Base-by-base conservation (phyloP, 768 basidiomycete species). In the Podaxis sp. region DNA sequence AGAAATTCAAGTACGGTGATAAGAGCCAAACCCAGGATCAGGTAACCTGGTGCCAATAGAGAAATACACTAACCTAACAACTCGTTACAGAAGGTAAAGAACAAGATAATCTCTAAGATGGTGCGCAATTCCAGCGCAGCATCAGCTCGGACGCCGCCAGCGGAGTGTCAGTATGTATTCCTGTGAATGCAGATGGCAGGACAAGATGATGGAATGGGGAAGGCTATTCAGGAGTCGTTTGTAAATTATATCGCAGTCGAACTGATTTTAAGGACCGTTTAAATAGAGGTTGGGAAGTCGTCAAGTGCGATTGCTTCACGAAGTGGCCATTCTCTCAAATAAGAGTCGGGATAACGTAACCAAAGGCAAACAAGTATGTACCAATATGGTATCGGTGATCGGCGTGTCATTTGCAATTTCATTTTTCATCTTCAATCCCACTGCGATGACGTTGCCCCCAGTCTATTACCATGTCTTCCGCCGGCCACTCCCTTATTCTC, bases 401-500 rank as follows among this genome's bases (percentile, higher is more conserved):
- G 18, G 35, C 35, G 5, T 28, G 46, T 46, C 47, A 55, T 51
- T 47, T 47, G 1, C 13, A 35, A 40, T 40, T 42, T 28, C 16
- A 27, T 6, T 57, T 18, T 54, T 42, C 35, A 37, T 28, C 4
- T 42, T 42, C 32, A n/a, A 48, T 23, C 18, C 4, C 13, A 35
- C 55, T 6, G 16, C 14, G 47, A 80, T 79, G 77, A 61, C 69
- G 25, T 68, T 85, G 35, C 81, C 86, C 21, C 88, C 93, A 9
- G 77, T 95, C 55, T 72, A 88, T 63, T 93, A 87, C 72, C 90
- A 96, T 70, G 77, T 84, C 69, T 95, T 96, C 73, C 76, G 73
- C 36, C 75, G 73, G n/a, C 95, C 94, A 25, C 70, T 97, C 37
- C 90, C 92, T 0, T 98, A 97, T 69, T 70, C 74, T 6, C 78